These are phyloP conservation scores for Metschnikowia cubensis DNA, from an alignment of 805 yeast genomes.

Conservation along the genomic window DNA sequence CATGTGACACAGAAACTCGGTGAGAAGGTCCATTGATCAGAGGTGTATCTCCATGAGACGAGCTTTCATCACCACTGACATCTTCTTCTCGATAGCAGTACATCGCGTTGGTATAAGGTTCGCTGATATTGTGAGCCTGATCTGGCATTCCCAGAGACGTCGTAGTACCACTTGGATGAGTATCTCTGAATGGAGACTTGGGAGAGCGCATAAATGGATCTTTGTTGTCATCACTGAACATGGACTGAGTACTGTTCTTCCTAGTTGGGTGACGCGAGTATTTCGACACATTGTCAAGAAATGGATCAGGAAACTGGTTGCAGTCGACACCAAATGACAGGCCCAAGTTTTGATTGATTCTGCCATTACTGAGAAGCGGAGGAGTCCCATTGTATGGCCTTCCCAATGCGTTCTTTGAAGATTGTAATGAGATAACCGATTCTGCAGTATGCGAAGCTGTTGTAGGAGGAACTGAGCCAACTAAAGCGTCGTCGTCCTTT, in stretches of 20 bases:
- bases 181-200: constrained; percentile 8
- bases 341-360: background rate
- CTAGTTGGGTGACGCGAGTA: constrained; percentile 13
- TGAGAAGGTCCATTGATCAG: constrained; percentile 11
- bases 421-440: constrained; percentile 23
- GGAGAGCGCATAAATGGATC: constrained; percentile 11
- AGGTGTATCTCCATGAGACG: constrained; percentile 28
- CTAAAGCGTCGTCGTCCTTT: constrained; percentile 9
- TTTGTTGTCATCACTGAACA: constrained; percentile 13
- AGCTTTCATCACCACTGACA: constrained; percentile 26
- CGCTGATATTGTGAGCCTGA: constrained; percentile 19
- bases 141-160: constrained; percentile 5
- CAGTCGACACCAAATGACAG: constrained; percentile 4
- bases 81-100: constrained; percentile 27
- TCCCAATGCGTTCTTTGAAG: constrained; percentile 17
- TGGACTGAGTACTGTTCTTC: constrained; percentile 13
- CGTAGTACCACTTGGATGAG: background rate
- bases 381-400: constrained; percentile 17
- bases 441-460: constrained; percentile 15
- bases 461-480: constrained; percentile 3
- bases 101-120: constrained; percentile 25
- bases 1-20: constrained; percentile 1
- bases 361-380: constrained; percentile 10
- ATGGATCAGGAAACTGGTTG: constrained; percentile 23
- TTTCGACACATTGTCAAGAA: constrained; percentile 18